Evolutionary conservation across 306 rosid species (phyloP).

Genomic region (Herpetospermum pedunculosum): DNA sequence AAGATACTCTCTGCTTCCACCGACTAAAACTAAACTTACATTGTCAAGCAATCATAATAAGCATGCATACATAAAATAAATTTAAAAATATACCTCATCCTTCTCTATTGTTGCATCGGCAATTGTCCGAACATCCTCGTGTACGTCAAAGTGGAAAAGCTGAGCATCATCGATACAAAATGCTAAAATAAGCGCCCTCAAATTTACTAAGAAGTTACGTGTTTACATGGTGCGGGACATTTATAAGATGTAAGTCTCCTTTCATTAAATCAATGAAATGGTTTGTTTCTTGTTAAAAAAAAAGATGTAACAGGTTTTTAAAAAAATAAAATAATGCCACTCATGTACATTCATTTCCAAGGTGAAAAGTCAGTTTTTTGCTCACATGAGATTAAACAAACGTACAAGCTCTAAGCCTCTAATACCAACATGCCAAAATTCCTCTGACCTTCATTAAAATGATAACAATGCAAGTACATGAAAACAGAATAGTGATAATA

Average conservation of each 20-base stretch:
- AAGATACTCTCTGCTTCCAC: neutral
- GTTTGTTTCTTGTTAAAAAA: too few relatives aligned
- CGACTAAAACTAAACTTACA: neutral
- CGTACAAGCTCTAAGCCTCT: neutral
- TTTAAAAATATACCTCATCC: conserved; percentile 59
- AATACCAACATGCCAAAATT: neutral
- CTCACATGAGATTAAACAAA: neutral
- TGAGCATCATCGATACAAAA: conserved; percentile 16
- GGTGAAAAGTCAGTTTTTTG: neutral
- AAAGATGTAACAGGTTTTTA: neutral
- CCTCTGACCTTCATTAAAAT: neutral
- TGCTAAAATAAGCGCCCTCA: conserved; percentile 1
- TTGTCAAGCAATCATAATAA: neutral
- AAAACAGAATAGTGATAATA: neutral
- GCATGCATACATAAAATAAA: neutral
- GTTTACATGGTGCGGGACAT: neutral
- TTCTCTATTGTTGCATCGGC: conserved; percentile 96
- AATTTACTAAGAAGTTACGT: neutral
- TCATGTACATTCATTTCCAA: neutral
- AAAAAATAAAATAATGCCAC: neutral
- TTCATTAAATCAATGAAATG: too few relatives aligned
- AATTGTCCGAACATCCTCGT: conserved; percentile 85
- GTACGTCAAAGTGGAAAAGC: conserved; percentile 97
- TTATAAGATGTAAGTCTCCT: neutral
- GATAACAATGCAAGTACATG: neutral